These are phyloP conservation scores for Oemleria cerasiformis DNA, from an alignment of 306 rosid genomes.

Conservation along the genomic window DNA sequence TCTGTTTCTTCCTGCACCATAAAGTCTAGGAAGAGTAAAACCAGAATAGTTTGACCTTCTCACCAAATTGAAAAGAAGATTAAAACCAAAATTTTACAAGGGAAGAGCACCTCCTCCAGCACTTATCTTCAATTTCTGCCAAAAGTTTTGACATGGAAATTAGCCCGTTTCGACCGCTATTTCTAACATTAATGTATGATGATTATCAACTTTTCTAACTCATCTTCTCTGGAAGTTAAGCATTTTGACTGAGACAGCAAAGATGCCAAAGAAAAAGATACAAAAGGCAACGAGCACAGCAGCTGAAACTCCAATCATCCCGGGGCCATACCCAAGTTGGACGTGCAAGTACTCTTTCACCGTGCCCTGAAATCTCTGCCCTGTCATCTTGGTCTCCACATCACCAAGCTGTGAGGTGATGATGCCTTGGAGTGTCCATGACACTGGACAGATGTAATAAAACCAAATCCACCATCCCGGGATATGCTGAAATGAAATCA, in stretches of 20 bases:
- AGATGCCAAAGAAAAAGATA: conserved; percentile 57
- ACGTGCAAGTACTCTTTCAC: conserved; percentile 59
- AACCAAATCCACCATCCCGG: conserved; percentile 96
- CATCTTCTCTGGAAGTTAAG: conserved; percentile 83
- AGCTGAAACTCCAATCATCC: conserved; percentile 57
- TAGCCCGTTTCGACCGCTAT: not conserved
- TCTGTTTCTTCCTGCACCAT: too few species aligned
- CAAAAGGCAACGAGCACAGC: conserved; percentile 54
- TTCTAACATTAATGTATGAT: not conserved
- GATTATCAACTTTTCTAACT: not conserved
- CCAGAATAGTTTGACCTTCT: too few species aligned
- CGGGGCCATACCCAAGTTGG: conserved; percentile 49
- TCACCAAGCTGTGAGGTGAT: conserved; percentile 91
- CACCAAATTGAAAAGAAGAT: too few species aligned
- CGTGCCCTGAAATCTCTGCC: conserved; percentile 68
- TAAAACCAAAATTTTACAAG: too few species aligned
- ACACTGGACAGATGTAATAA: conserved; percentile 79
- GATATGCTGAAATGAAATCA: conserved; percentile 43
- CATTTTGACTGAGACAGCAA: conserved; percentile 64
- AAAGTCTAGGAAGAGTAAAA: too few species aligned
- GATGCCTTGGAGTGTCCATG: conserved; percentile 88
- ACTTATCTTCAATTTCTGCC: conserved; percentile 5
- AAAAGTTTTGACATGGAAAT: not conserved
- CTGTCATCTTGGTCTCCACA: conserved; percentile 50
- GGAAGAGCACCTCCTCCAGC: too few species aligned